Conservation (phyloP, 257 asterid genomes). For the Rubia yunnanensis region DNA sequence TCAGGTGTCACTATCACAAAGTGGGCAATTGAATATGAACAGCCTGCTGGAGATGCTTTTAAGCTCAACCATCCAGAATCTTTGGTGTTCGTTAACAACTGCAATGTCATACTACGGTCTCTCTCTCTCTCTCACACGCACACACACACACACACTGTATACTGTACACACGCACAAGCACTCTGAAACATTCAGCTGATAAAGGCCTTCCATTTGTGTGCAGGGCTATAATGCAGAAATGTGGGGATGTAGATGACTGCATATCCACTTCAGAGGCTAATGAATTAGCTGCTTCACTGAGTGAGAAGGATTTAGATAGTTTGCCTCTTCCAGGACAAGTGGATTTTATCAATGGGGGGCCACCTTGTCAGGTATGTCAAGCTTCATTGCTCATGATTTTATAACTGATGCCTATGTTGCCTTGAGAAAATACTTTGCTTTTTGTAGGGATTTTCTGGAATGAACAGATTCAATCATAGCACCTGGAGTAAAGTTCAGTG, state of each 20-base stretch:
- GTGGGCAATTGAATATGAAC: slow-evolving; percentile 98
- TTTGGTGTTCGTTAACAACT: slow-evolving; percentile 63
- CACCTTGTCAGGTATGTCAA: slow-evolving; percentile 87
- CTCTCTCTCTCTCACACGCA: background rate
- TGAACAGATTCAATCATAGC: slow-evolving; percentile 88
- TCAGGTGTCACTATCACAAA: slow-evolving; percentile 61
- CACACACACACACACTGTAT: background rate
- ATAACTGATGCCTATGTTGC: slow-evolving; percentile 6
- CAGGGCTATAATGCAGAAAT: slow-evolving; percentile 89
- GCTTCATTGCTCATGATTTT: slow-evolving; percentile 8
- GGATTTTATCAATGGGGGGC: slow-evolving; percentile 96
- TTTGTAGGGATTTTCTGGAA: slow-evolving; percentile 90
- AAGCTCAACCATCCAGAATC: slow-evolving; percentile 82
- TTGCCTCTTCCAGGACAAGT: slow-evolving; percentile 92
- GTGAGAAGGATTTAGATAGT: slow-evolving; percentile 45
- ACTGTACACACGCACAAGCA: background rate
- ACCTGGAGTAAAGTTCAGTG: slow-evolving; percentile 98
- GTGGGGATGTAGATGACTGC: slow-evolving; percentile 87
- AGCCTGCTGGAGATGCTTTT: slow-evolving; percentile 88
- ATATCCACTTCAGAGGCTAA: slow-evolving; percentile 86
- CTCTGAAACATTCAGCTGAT: background rate
- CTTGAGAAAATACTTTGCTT: slow-evolving; percentile 18
- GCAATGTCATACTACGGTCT: slow-evolving; percentile 87
- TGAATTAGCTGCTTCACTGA: slow-evolving; percentile 52
- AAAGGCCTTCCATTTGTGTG: slow-evolving; percentile 11